Conservation (phyloP, 1,284 basidiomycete genomes). For the Pseudozyma hubeiensis region DNA sequence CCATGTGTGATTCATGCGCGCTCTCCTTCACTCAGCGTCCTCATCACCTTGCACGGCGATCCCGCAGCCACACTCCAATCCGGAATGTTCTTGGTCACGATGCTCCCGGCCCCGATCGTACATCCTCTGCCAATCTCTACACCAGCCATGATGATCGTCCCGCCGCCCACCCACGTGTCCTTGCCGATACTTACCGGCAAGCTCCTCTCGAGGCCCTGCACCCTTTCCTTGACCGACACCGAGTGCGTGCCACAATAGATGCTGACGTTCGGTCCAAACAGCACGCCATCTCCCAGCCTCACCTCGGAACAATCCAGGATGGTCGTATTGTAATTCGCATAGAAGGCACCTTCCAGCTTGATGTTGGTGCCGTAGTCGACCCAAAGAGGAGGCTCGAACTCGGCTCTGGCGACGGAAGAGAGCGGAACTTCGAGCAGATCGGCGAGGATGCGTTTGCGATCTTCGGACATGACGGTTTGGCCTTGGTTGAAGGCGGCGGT, state of each 20-base stretch:
- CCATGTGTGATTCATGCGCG: constrained; percentile 18
- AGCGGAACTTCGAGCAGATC: constrained; percentile 24
- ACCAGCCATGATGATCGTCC: constrained; percentile 70
- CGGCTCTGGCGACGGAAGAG: constrained; percentile 11
- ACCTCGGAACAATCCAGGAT: constrained; percentile 60
- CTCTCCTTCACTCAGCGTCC: constrained; percentile 59
- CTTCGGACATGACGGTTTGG: constrained; percentile 36
- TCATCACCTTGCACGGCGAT: constrained; percentile 71
- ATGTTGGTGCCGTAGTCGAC: constrained; percentile 63
- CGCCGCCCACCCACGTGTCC: constrained; percentile 69
- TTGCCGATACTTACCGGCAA: constrained; percentile 54
- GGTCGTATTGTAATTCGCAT: constrained; percentile 57
- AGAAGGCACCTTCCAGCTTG: constrained; percentile 58
- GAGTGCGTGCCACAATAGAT: constrained; percentile 61
- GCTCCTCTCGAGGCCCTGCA: constrained; percentile 51
- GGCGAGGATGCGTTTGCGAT: constrained; percentile 33
- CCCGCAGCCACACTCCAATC: constrained; percentile 71
- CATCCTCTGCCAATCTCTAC: constrained; percentile 71
- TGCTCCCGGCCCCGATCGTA: constrained; percentile 71
- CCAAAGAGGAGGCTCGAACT: constrained; percentile 46
- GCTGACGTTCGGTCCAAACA: constrained; percentile 59
- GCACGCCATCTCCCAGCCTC: constrained; percentile 50
- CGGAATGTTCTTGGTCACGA: constrained; percentile 71
- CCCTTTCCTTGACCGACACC: constrained; percentile 49
- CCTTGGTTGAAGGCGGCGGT: constrained; percentile 11